These are phyloP conservation scores for Eragrostis tef DNA, from an alignment of 202 grass and related monocot genomes.

Conservation along the genomic window DNA sequence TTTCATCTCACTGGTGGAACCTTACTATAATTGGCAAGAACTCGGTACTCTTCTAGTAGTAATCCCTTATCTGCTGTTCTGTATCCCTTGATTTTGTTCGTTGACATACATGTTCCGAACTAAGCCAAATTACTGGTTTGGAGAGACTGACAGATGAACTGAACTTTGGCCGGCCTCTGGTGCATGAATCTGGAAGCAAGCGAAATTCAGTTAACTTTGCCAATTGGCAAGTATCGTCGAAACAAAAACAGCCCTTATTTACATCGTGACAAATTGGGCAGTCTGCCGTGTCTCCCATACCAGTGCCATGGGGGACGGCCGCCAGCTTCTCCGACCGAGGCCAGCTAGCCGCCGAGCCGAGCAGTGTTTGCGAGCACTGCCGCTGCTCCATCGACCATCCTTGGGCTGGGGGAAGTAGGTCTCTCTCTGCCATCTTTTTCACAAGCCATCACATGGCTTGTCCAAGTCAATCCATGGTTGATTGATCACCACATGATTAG, in stretches of 20 bases:
- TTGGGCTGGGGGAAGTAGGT: not conserved
- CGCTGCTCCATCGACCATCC: not conserved
- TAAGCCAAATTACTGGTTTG: too few relatives aligned
- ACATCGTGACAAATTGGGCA: slow-evolving; percentile 15
- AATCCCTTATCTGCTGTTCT: too few relatives aligned
- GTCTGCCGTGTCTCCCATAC: not conserved
- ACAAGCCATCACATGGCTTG: slow-evolving; percentile 51
- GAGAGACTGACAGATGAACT: too few relatives aligned
- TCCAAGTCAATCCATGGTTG: slow-evolving; percentile 42
- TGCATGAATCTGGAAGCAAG: not conserved
- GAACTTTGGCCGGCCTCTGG: too few relatives aligned
- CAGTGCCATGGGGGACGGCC: slow-evolving; percentile 22
- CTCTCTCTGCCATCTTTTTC: slow-evolving; percentile 21
- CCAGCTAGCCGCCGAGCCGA: not conserved
- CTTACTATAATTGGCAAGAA: too few relatives aligned
- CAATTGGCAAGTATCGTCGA: not conserved
- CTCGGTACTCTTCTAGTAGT: too few relatives aligned
- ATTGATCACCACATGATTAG: slow-evolving; percentile 40
- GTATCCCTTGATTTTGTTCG: too few relatives aligned
- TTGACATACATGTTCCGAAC: too few relatives aligned
- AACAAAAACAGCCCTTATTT: not conserved
- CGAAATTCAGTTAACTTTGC: not conserved
- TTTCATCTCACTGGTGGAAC: too few relatives aligned
- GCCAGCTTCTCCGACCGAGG: not conserved
- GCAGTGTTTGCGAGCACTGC: not conserved